These are phyloP conservation scores for Tuber indicum DNA, from an alignment of 495 filamentous ascomycete species.

Conservation along the genomic window DNA sequence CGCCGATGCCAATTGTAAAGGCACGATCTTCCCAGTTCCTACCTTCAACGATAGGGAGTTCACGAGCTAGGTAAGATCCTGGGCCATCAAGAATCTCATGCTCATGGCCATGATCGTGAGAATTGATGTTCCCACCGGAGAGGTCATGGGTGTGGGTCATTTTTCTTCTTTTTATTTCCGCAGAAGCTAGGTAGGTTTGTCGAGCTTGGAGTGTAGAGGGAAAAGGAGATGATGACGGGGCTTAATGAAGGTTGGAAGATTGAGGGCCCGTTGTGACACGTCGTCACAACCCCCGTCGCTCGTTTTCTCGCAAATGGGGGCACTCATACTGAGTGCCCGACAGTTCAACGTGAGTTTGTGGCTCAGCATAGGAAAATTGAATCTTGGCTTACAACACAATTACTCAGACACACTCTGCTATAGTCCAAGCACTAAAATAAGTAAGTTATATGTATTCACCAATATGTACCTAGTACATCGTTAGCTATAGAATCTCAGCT, in stretches of 20 bases:
- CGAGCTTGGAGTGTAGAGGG: background rate
- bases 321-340: too few species aligned
- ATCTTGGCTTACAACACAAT: too few species aligned
- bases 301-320: too few species aligned
- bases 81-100: slow-evolving; percentile 95
- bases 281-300: too few species aligned
- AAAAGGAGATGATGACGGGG: background rate
- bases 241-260: background rate
- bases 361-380: too few species aligned
- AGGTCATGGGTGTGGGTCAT: background rate
- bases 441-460: too few species aligned
- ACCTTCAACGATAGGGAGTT: slow-evolving; percentile 85
- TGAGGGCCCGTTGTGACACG: too few species aligned
- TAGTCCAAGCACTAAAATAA: too few species aligned
- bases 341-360: too few species aligned
- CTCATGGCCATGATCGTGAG: slow-evolving; percentile 62
- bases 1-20: slow-evolving; percentile 93
- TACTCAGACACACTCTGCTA: too few species aligned
- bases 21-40: slow-evolving; percentile 84
- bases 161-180: background rate
- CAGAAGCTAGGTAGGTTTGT: background rate
- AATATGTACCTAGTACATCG: too few species aligned
- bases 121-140: slow-evolving; percentile 20
- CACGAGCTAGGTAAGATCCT: slow-evolving; percentile 79
- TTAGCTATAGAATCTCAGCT: too few species aligned